Evolutionary conservation across 495 filamentous ascomycete genomes (phyloP).

Genomic region (Ramalina intermedia): DNA sequence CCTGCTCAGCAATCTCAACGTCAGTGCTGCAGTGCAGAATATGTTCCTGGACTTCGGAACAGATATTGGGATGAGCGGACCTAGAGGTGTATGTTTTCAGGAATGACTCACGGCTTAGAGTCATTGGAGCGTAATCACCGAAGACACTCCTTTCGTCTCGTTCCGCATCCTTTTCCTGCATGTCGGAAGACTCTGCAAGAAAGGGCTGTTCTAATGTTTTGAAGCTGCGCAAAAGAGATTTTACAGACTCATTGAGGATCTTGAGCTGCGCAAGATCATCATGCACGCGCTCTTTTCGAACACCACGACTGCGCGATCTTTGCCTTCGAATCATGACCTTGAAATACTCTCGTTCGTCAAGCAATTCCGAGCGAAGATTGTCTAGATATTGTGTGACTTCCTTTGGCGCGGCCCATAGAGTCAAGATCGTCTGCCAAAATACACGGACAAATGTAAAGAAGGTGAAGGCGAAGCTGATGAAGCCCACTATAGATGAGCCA

Average conservation of each 20-base stretch:
- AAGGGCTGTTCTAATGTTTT: constrained; percentile 12
- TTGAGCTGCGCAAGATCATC: constrained; percentile 9
- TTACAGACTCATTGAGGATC: constrained; percentile 11
- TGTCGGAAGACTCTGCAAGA: constrained; percentile 2
- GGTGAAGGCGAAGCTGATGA: constrained; percentile 15
- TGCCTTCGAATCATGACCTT: constrained; percentile 10
- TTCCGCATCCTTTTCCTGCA: constrained; percentile 12
- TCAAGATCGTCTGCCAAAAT: constrained; percentile 15
- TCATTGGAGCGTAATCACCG: constrained; percentile 12
- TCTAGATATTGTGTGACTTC: constrained; percentile 10
- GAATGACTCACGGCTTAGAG: neutral
- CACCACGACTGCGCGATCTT: constrained; percentile 8
- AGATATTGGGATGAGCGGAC: too few relatives aligned
- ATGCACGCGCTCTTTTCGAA: constrained; percentile 2
- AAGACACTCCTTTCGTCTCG: constrained; percentile 1
- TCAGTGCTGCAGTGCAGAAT: too few relatives aligned
- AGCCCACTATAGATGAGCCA: constrained; percentile 14
- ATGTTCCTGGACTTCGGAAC: too few relatives aligned
- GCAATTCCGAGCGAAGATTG: constrained; percentile 12
- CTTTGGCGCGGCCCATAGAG: constrained; percentile 12
- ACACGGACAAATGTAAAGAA: constrained; percentile 14
- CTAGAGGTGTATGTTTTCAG: too few relatives aligned
- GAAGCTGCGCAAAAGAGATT: constrained; percentile 7
- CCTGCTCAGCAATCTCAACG: neutral
- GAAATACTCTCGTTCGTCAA: constrained; percentile 15